Evolutionary conservation across 371 early-diverging fungal species (phyloP).

Genomic region (Mortierella sp.): DNA sequence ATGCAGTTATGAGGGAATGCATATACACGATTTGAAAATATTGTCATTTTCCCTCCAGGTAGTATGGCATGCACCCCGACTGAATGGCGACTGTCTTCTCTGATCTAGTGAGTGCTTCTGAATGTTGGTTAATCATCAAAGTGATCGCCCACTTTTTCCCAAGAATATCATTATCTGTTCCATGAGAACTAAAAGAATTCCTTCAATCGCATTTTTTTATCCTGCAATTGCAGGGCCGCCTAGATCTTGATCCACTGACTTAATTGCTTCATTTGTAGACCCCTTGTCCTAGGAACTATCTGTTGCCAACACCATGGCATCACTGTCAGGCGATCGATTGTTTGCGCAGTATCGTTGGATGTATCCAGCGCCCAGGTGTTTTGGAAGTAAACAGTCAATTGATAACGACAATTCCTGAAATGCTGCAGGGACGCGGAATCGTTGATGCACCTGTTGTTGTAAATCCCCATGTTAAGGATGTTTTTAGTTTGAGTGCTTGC

Average conservation of each 20-base stretch:
- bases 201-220: no score
- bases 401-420: slow-evolving; percentile 81
- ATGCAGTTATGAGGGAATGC: no score
- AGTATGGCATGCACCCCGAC: no score
- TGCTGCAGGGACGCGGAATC: slow-evolving; percentile 77
- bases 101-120: no score
- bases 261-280: slow-evolving; percentile 69
- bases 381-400: slow-evolving; percentile 72
- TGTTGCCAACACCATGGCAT: slow-evolving; percentile 74
- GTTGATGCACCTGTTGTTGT: slow-evolving; percentile 69
- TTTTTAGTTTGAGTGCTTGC: slow-evolving; percentile 75
- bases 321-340: slow-evolving; percentile 72
- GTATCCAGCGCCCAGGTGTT: slow-evolving; percentile 69
- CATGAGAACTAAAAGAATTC: no score
- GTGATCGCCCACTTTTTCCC: no score
- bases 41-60: no score
- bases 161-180: no score
- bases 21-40: no score
- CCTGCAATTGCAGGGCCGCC: no score
- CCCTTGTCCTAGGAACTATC: slow-evolving; percentile 82
- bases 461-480: slow-evolving; percentile 72
- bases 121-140: no score
- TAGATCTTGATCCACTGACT: slow-evolving; percentile 62
- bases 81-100: no score
- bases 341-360: slow-evolving; percentile 73